Conservation (phyloP, 495 filamentous ascomycete species). For the Xylaria grammica region DNA sequence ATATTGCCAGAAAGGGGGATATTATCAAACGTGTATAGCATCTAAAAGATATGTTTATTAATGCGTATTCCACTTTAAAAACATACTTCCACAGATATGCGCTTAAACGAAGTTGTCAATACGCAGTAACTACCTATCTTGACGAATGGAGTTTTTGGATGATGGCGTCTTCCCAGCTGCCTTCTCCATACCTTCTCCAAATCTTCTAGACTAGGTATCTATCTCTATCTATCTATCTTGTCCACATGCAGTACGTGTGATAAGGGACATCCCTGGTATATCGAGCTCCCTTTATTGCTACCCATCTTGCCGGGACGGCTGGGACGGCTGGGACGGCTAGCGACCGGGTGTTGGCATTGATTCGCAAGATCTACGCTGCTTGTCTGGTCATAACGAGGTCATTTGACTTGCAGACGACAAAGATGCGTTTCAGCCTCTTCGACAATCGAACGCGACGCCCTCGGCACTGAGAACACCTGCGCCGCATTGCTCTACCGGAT, state of each 20-base stretch:
- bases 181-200: background rate
- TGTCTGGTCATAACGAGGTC: background rate
- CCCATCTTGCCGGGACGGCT: conserved; percentile 2
- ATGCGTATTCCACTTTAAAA: no score
- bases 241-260: conserved; percentile 4
- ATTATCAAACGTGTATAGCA: no score
- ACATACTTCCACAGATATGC: no score
- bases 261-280: conserved; percentile 4
- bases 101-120: no score
- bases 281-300: background rate
- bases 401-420: conserved; percentile 16
- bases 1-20: no score
- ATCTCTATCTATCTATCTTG: background rate
- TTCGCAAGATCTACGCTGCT: conserved; percentile 16
- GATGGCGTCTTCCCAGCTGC: no score
- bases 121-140: no score
- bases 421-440: conserved; percentile 2
- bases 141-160: no score
- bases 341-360: conserved; percentile 3
- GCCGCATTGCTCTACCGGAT: background rate
- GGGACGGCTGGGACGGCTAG: conserved; percentile 3
- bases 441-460: background rate
- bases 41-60: no score
- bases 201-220: no score
- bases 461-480: background rate